Evolutionary conservation across 192 early-diverging fungal species (phyloP).

Genomic region (Backusella sp.): DNA sequence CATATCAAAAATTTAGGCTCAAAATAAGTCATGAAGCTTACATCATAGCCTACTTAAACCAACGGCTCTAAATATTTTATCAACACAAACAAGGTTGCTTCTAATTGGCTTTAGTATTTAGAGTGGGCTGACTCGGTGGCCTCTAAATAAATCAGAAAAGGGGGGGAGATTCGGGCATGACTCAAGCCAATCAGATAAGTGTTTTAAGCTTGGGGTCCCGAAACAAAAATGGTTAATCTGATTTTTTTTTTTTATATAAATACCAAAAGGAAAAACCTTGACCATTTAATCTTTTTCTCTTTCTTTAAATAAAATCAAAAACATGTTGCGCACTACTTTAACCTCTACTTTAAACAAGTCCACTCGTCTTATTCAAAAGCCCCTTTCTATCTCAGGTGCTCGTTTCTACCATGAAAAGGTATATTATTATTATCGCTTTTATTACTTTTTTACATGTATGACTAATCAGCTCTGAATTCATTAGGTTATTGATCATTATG

Average conservation of each 20-base stretch:
- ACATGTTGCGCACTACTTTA: constrained; percentile 20
- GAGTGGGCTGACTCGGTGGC: neutral
- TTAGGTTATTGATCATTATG: constrained; percentile 98
- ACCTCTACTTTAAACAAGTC: constrained; percentile 1
- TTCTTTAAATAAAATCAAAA: neutral
- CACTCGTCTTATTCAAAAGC: constrained; percentile 16
- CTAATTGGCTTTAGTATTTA: neutral
- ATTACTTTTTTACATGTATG: neutral
- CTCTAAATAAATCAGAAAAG: neutral
- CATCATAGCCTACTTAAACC: neutral
- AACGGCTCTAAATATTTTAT: neutral
- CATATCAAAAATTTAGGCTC: neutral
- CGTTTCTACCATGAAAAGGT: constrained; percentile 35
- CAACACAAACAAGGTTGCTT: neutral
- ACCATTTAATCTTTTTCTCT: neutral
- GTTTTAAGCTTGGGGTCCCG: neutral
- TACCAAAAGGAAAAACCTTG: neutral
- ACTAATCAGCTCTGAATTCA: neutral
- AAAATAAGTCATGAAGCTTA: neutral
- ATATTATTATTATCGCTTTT: neutral
- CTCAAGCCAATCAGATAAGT: neutral
- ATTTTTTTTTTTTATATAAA: constrained; percentile 1
- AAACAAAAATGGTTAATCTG: constrained; percentile 8
- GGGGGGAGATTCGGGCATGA: constrained; percentile 4
- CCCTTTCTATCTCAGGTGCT: constrained; percentile 14